Evolutionary conservation across 306 rosid genomes (phyloP).

Genomic region (Cicer pinnatifidum): DNA sequence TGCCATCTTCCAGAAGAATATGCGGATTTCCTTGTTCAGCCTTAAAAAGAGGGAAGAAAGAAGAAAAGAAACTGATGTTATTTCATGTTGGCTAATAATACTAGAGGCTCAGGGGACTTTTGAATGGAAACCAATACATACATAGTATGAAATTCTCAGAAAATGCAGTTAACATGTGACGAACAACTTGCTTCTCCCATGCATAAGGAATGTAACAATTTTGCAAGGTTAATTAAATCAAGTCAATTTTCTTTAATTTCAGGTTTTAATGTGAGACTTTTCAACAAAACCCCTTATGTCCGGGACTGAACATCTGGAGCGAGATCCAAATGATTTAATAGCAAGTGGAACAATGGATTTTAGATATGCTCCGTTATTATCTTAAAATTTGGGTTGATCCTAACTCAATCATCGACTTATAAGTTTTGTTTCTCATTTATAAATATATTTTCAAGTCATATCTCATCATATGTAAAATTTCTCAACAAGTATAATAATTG

Average conservation of each 20-base stretch:
- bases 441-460: no score
- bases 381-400: no score
- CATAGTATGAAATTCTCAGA: slow-evolving; percentile 6
- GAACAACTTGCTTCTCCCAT: not conserved
- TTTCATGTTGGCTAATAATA: slow-evolving; percentile 24
- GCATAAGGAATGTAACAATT: not conserved
- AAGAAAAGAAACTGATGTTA: not conserved
- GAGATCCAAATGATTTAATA: no score
- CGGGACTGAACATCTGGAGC: no score
- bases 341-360: no score
- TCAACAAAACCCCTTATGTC: no score
- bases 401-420: no score
- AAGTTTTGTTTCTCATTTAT: no score
- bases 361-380: no score
- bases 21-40: slow-evolving; percentile 86
- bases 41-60: slow-evolving; percentile 40
- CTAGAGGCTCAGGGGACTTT: not conserved
- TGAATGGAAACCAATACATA: slow-evolving; percentile 23
- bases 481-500: no score
- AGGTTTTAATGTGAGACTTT: not conserved
- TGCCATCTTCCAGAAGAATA: slow-evolving; percentile 59
- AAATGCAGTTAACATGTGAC: slow-evolving; percentile 21
- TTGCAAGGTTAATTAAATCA: not conserved
- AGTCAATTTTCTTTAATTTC: slow-evolving; percentile 6
- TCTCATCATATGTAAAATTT: no score